phyloP scores from a whole-genome alignment of 345 rosid genomes.

The Eucalyptus dawsonii region DNA sequence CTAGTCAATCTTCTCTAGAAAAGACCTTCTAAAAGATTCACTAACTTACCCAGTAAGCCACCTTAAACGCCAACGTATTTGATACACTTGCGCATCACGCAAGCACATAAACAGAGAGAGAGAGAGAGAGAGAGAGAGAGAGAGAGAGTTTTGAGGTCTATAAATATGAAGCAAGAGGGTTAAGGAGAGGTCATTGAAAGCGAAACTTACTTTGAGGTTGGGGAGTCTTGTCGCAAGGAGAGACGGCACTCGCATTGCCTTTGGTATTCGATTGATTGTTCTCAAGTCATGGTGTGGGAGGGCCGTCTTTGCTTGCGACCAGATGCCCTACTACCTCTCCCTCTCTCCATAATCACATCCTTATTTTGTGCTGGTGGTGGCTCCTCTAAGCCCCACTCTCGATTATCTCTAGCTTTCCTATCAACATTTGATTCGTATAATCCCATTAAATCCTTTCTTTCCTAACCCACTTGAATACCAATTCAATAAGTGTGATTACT shows the following conservation, averaged over 20 bases:
- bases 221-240: neutral
- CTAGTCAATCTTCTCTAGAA: no score
- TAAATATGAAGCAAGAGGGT: neutral
- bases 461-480: neutral
- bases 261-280: neutral
- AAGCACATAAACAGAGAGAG: neutral
- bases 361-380: neutral
- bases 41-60: no score
- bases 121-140: neutral
- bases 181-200: neutral
- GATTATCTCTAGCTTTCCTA: neutral
- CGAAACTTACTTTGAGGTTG: neutral
- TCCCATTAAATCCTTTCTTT: neutral
- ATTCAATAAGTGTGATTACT: neutral
- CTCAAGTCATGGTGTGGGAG: neutral
- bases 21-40: no score
- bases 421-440: neutral
- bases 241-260: neutral
- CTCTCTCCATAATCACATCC: neutral
- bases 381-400: neutral
- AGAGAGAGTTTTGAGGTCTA: neutral
- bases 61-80: neutral
- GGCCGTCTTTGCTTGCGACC: neutral
- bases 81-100: neutral
- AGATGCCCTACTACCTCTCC: neutral